Base-by-base conservation (phyloP, 2,329 filamentous ascomycete species). In the Stachybotrys elegans region DNA sequence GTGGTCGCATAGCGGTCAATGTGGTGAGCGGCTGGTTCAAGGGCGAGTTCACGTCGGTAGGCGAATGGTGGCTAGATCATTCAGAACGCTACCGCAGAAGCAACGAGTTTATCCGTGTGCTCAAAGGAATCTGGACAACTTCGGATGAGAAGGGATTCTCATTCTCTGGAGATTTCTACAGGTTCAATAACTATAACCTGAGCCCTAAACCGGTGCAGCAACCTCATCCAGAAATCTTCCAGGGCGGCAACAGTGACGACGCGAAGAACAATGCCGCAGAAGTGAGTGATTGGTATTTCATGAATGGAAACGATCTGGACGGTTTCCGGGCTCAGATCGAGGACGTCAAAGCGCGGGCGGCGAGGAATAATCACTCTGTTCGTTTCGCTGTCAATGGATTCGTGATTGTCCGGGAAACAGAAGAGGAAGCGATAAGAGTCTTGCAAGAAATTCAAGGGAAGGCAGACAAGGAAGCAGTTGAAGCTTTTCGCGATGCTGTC, bases 231-330 rank as follows among this genome's bases (percentile, higher is more conserved):
- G 67, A 75, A 45, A 75, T 76, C 43, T 76, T 76, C 57, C 73
- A 76, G 52, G 72, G 73, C 11, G 73, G 73, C 4, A 77, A 76
- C 52, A 70, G 65, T 22, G 65, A 72, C 40, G 72, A 76, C 47
- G 72, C 73, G 0, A 61, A 71, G 6, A 66, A 70, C 22, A 76
- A 76, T 43, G 72, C 69, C 0, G 71, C 69, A 0, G 55, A 64
- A 19, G 72, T 70, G 3, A 67, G 62, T 3, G 72, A 76, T 46
- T 75, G 70, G 58, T 77, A 76, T 50, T 77, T 76, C 51, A 76
- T 76, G 72, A 77, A 76, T 51, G 72, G 73, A n/a, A 76, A 76
- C 51, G 72, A 73, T 3, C 65, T 76, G 9, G 72, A 75, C 42
- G 72, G 72, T 3, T 75, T 77, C 55, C 65, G 71, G 35, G 57